Percentiles rank a stretch among this genome's conserved stretches.
phyloP scores from a whole-genome alignment of 441 rosid species.

The Breynia disticha region DNA sequence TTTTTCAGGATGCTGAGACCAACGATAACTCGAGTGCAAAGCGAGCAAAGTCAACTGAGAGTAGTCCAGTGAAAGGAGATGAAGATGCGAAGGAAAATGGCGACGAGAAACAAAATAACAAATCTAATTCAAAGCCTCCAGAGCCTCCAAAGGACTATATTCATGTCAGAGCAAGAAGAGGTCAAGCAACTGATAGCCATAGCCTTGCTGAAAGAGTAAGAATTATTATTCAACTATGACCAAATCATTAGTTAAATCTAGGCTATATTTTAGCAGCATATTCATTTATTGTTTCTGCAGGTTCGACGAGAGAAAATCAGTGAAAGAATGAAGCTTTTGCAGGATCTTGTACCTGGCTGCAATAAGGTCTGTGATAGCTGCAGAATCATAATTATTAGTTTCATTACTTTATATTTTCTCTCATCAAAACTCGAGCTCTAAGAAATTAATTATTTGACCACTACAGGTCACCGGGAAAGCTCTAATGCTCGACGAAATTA shows the following conservation, averaged over 20 bases:
- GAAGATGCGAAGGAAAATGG: slow-evolving; percentile 18
- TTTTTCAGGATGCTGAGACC: slow-evolving; percentile 37
- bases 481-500: slow-evolving; percentile 91
- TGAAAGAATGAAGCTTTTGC: slow-evolving; percentile 83
- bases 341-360: slow-evolving; percentile 93
- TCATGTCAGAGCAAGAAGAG: slow-evolving; percentile 93
- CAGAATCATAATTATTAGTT: not conserved
- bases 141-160: slow-evolving; percentile 82
- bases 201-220: slow-evolving; percentile 88
- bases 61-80: slow-evolving; percentile 15
- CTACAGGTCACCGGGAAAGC: slow-evolving; percentile 71
- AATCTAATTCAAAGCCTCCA: slow-evolving; percentile 41
- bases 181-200: slow-evolving; percentile 95
- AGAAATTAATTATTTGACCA: not conserved
- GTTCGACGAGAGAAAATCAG: slow-evolving; percentile 89
- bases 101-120: slow-evolving; percentile 27
- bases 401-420: too few species aligned
- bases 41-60: slow-evolving; percentile 32
- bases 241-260: not conserved
- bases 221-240: not conserved
- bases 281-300: slow-evolving; percentile 21
- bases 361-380: slow-evolving; percentile 33
- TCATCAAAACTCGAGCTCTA: too few species aligned
- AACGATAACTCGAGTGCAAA: slow-evolving; percentile 34
- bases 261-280: not conserved